Base-by-base conservation (phyloP, 1,284 basidiomycete species). In the Austroboletus rostrupii region DNA sequence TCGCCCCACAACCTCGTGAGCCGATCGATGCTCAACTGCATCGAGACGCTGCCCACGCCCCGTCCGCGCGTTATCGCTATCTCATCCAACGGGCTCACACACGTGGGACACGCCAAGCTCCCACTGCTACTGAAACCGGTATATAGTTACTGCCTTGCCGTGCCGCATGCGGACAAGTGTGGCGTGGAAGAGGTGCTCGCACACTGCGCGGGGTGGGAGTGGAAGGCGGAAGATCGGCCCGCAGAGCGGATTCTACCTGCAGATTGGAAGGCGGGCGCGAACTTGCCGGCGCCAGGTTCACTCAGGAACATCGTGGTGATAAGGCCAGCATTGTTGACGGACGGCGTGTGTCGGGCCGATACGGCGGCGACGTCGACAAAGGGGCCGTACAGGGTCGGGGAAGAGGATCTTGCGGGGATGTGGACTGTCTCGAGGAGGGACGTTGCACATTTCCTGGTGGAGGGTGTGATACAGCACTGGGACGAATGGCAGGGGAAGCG, bases 361-460 rank as follows among this genome's bases (percentile, higher is more conserved):
- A 26, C 21, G 4, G 20, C 26, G 10, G 31, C 40, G 9, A 40
- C 54, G 16, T 3, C 32, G 8, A 28, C 28, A 1, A 19, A 2
- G 17, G 37, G 2, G 8, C 48, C 58, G 1, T 78, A 81, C 57
- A 65, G 70, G 31, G 70, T 70, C 17, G 63, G 64, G n/a, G 61
- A 53, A 6, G 69, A 61, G 1, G 70, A 78, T 17, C 28, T 78
- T 0, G 55, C 60, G 0, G 67, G 72, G 2, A 57, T 57, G 14
- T 87, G 76, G 59, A 77, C 74, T n/a, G 64, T 87, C 10, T 83
- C 82, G 35, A 70, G 85, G 58, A 71, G 70, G 57, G 85, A 87
- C 60, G 75, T 81, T 0, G 81, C 76, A 2, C 81, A 86, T 66
- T 87, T 85, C 59, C 59, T 87, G n/a, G 76, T 72, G 1, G 75